Evolutionary conservation across 2,329 filamentous ascomycete species (phyloP).

Genomic region (Zymoseptoria brevis): DNA sequence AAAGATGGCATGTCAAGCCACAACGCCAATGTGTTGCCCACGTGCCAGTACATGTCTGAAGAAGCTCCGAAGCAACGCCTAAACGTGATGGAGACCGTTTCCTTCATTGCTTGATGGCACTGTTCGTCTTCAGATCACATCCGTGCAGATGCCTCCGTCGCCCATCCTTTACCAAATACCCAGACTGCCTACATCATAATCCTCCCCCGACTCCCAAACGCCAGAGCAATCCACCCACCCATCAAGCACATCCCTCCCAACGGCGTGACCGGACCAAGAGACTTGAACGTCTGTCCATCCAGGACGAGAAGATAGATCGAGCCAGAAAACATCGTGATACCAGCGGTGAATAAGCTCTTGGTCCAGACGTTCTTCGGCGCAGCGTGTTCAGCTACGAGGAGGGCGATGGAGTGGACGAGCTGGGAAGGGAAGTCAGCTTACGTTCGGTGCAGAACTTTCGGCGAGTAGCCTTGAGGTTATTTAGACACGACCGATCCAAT

Average conservation of each 20-base stretch:
- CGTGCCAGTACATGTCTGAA: too few relatives aligned
- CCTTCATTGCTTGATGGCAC: too few relatives aligned
- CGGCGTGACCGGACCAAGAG: constrained; percentile 57
- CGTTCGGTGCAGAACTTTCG: too few relatives aligned
- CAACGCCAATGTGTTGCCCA: neutral
- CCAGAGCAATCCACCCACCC: constrained; percentile 52
- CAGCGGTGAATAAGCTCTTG: constrained; percentile 49
- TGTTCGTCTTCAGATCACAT: too few relatives aligned
- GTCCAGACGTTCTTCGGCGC: constrained; percentile 49
- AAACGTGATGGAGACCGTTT: too few relatives aligned
- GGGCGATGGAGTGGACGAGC: constrained; percentile 55
- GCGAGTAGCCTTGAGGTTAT: too few relatives aligned
- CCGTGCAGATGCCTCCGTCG: too few relatives aligned
- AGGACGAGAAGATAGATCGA: constrained; percentile 57
- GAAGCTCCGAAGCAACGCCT: too few relatives aligned
- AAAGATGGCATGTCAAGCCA: neutral
- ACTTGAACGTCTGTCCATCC: constrained; percentile 53
- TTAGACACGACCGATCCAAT: too few relatives aligned
- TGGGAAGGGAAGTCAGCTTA: constrained; percentile 24
- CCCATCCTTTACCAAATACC: too few relatives aligned
- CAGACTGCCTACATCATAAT: constrained; percentile 7
- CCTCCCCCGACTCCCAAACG: constrained; percentile 31
- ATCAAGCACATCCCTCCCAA: constrained; percentile 58
- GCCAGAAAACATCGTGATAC: constrained; percentile 61
- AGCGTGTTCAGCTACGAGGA: constrained; percentile 48